These are phyloP conservation scores for Microcyclosporella mali DNA, from an alignment of 2,329 filamentous ascomycete species.

Conservation along the genomic window DNA sequence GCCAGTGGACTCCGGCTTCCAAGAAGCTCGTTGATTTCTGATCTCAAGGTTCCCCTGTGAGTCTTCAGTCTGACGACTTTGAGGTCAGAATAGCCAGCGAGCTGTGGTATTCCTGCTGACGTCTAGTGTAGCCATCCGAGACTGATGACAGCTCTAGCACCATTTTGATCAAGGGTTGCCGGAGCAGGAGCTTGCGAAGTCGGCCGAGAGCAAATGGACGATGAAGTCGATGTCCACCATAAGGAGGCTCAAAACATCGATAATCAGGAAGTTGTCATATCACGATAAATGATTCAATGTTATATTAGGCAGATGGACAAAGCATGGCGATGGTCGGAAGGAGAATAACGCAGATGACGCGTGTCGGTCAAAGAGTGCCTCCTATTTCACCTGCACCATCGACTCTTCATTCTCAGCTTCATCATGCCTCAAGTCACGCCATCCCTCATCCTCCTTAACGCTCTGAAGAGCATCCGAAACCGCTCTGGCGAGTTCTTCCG, in stretches of 20 bases:
- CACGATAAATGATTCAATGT: constrained; percentile 6
- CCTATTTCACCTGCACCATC: no score
- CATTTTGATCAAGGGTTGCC: constrained; percentile 13
- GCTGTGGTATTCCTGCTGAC: constrained; percentile 19
- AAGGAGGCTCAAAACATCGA: constrained; percentile 7
- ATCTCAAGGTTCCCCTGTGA: constrained; percentile 27
- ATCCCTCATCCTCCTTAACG: no score
- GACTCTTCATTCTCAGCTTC: no score
- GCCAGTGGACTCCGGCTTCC: constrained; percentile 30
- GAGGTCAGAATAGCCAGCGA: constrained; percentile 22
- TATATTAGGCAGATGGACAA: no score
- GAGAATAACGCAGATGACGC: no score
- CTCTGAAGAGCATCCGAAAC: no score
- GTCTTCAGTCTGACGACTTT: constrained; percentile 12
- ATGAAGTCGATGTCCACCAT: constrained; percentile 14
- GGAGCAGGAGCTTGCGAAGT: constrained; percentile 5
- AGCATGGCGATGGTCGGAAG: no score
- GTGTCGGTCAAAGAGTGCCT: no score
- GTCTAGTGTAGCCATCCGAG: not conserved
- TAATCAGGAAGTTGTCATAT: constrained; percentile 11
- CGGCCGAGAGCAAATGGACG: constrained; percentile 11
- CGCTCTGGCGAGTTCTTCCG: no score
- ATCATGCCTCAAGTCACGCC: no score
- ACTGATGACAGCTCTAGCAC: constrained; percentile 5
- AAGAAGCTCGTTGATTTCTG: constrained; percentile 31